Percentiles rank a stretch among this genome's conserved stretches.
Conservation (phyloP, 331 rosid genomes). For the Quercus lobata region DNA sequence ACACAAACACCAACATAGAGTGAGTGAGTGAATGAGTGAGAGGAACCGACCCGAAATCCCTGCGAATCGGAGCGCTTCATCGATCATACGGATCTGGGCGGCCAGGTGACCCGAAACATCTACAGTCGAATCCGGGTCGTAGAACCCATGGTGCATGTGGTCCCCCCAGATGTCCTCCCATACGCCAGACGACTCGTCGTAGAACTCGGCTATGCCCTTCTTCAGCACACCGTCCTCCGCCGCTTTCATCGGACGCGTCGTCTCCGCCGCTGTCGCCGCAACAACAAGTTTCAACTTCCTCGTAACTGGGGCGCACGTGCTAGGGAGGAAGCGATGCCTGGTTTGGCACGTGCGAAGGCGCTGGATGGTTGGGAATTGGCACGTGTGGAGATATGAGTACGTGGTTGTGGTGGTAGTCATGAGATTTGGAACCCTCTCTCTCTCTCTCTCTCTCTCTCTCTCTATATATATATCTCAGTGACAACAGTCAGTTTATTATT, state of each 20-base stretch:
- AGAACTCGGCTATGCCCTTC: constrained; percentile 73
- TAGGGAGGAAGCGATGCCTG: background rate
- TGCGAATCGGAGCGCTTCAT: constrained; percentile 67
- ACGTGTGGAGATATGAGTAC: no score
- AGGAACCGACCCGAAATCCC: constrained; percentile 27
- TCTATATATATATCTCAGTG: no score
- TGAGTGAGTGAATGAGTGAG: background rate
- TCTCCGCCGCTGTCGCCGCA: background rate
- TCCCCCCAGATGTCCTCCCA: constrained; percentile 97
- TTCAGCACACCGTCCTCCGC: constrained; percentile 22
- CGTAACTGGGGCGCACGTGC: background rate
- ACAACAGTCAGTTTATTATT: no score
- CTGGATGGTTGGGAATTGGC: no score
- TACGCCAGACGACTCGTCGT: constrained; percentile 71
- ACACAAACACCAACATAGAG: no score
- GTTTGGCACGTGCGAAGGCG: background rate
- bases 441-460: no score
- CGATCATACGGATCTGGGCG: constrained; percentile 90
- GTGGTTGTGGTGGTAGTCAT: no score
- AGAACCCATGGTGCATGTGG: constrained; percentile 94
- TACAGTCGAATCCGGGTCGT: constrained; percentile 43
- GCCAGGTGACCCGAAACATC: constrained; percentile 66
- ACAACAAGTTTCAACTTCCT: background rate
- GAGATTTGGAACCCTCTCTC: no score
- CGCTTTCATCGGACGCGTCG: background rate